Base-by-base conservation (phyloP, 2,329 filamentous ascomycete species). In the Colletotrichum tanaceti region DNA sequence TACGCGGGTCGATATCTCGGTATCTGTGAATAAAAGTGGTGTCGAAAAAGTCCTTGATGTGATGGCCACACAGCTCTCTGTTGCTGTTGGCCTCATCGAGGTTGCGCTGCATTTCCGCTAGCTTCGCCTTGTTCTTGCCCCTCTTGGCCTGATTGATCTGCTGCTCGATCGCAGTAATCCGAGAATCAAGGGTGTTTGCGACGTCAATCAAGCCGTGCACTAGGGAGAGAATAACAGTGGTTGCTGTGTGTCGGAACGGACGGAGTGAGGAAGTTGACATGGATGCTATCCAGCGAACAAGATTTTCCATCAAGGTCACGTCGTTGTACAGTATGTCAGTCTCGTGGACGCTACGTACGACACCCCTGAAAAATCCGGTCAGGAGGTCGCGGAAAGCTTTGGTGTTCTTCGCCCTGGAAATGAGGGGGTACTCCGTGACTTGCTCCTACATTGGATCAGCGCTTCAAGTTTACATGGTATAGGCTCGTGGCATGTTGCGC, bases 21-120 rank as follows among this genome's bases (percentile, higher is more conserved):
- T 98, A 99, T 55, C 96, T 90, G 79, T 99, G 95, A 38, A 98
- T 91, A 77, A 97, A 99, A 54, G 98, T 90, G 2, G 93, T 92
- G 73, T 97, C 92, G 76, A 98, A 97, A 74, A 94, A 93, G 72
- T 97, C 93, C 72, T 91, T 91, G 66, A 98, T 89, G 68, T 90
- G 85, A 38, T 87, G 86, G 71, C 93, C 90, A 61, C 93, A 88
- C 14, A 86, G 83, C 68, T 93, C 90, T 41, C 93, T 86, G 75
- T 90, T 90, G 70, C 88, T 82, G 71, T 90, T 90, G 43, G 90
- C 89, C 72, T 94, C 88, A 50, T 91, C 86, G 46, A 95, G 85
- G 63, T 89, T 91, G 49, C 87, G 85, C 75, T 97, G 89, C 28
- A 96, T 89, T 14, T 91, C 90, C 58, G 89, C 86, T 24, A 94